A percentile compares a stretch with the other conserved stretches of the same genome.
Evolutionary conservation across 2,329 filamentous ascomycete genomes (phyloP).

Genomic region (Epichloe amarillans): DNA sequence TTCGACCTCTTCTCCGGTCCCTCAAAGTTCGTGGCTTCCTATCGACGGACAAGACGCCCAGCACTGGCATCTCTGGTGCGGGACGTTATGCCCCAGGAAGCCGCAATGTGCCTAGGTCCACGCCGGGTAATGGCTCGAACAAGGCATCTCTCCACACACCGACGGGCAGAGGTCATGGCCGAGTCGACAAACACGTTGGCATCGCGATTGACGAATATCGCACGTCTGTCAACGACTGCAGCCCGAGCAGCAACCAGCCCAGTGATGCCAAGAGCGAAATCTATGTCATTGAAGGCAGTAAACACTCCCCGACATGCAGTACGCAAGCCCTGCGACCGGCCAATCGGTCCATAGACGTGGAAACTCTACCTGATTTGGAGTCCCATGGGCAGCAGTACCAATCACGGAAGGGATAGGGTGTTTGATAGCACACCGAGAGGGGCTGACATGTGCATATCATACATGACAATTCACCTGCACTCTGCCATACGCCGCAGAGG

Average conservation of each 20-base stretch:
- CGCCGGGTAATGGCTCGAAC: conserved; percentile 21
- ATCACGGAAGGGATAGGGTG: conserved; percentile 13
- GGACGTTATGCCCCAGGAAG: conserved; percentile 16
- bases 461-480: background rate
- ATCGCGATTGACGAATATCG: conserved; percentile 11
- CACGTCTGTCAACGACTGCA: background rate
- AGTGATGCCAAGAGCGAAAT: conserved; percentile 16
- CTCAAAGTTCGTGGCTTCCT: conserved; percentile 34
- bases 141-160: conserved; percentile 24
- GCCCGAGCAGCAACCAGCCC: background rate
- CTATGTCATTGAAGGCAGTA: conserved; percentile 22
- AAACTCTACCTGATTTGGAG: conserved; percentile 17
- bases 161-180: background rate
- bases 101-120: conserved; percentile 10
- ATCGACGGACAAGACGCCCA: conserved; percentile 24
- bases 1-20: conserved; percentile 38
- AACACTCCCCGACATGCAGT: conserved; percentile 12
- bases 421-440: background rate
- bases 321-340: conserved; percentile 10
- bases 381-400: conserved; percentile 12
- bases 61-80: conserved; percentile 14
- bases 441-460: background rate
- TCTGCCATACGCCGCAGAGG: background rate
- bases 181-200: conserved; percentile 4
- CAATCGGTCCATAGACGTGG: conserved; percentile 13